Evolutionary conservation across 257 asterid genomes (phyloP).

Genomic region (Lycium ferocissimum): DNA sequence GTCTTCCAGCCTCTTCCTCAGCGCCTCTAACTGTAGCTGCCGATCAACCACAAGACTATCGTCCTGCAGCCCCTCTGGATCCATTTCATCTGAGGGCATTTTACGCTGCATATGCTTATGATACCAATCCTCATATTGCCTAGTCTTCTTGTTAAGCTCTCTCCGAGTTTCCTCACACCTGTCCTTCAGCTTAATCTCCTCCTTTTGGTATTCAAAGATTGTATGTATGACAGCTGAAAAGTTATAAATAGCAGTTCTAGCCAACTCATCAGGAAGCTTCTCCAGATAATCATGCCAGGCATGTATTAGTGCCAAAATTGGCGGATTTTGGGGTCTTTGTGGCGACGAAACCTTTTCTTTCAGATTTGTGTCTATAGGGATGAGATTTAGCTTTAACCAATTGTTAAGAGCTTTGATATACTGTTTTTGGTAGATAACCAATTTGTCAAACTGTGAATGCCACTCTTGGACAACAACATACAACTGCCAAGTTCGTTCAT

Average conservation of each 20-base stretch:
- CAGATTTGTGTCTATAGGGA: slow-evolving; percentile 84
- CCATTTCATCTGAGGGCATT: slow-evolving; percentile 70
- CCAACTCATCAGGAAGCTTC: slow-evolving; percentile 83
- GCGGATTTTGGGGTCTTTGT: slow-evolving; percentile 67
- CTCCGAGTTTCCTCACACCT: slow-evolving; percentile 71
- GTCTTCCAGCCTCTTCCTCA: slow-evolving; percentile 66
- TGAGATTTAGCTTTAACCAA: slow-evolving; percentile 83
- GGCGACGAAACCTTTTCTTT: slow-evolving; percentile 87
- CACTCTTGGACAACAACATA: slow-evolving; percentile 84
- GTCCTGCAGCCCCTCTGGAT: slow-evolving; percentile 55
- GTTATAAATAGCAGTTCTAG: slow-evolving; percentile 66
- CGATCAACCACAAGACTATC: slow-evolving; percentile 53
- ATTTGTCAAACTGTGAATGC: slow-evolving; percentile 67
- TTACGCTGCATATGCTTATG: slow-evolving; percentile 68
- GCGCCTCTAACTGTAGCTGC: slow-evolving; percentile 57
- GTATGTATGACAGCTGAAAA: slow-evolving; percentile 72
- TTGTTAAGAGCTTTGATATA: slow-evolving; percentile 68
- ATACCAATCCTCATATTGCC: slow-evolving; percentile 82
- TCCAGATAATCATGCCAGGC: slow-evolving; percentile 80
- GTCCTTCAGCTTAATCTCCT: slow-evolving; percentile 76
- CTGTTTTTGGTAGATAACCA: slow-evolving; percentile 71
- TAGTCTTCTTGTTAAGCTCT: slow-evolving; percentile 62
- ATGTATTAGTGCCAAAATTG: slow-evolving; percentile 62
- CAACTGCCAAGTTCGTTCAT: slow-evolving; percentile 78
- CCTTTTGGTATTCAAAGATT: slow-evolving; percentile 75